These are phyloP conservation scores for Saccharomycopsis synnaedendra DNA, from an alignment of 805 yeast species.

Conservation along the genomic window DNA sequence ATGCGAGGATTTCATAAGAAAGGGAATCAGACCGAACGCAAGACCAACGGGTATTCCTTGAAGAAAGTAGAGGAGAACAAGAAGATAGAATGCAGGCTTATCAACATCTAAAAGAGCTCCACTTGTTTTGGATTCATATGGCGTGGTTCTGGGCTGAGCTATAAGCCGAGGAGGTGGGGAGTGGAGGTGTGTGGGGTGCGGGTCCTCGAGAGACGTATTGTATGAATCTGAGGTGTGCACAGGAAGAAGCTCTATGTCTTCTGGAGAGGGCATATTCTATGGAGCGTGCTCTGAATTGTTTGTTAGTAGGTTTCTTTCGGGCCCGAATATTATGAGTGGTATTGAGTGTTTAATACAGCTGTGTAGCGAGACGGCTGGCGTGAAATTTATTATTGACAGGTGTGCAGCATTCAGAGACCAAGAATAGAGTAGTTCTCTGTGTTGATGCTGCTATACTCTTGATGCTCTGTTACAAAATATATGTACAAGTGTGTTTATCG, in stretches of 20 bases:
- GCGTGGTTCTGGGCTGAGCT: not conserved
- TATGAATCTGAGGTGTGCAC: conserved; percentile 1
- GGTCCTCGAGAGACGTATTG: not conserved
- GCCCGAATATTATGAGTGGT: too few relatives aligned
- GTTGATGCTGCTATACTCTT: too few relatives aligned
- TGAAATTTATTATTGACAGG: too few relatives aligned
- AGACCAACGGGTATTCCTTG: conserved; percentile 98
- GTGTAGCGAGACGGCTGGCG: too few relatives aligned
- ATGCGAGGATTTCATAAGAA: conserved; percentile 63
- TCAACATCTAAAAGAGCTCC: conserved; percentile 28
- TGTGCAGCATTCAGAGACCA: too few relatives aligned
- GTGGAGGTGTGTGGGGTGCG: not conserved
- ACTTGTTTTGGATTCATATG: not conserved
- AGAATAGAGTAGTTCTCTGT: too few relatives aligned
- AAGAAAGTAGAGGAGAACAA: conserved; percentile 65
- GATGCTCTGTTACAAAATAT: too few relatives aligned
- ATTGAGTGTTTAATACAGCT: too few relatives aligned
- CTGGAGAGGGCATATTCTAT: not conserved
- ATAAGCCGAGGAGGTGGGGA: not conserved
- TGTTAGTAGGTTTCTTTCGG: too few relatives aligned
- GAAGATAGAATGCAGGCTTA: conserved; percentile 60
- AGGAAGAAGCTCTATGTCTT: conserved; percentile 11
- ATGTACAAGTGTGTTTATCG: too few relatives aligned
- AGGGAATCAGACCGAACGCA: conserved; percentile 92
- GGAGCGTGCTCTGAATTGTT: too few relatives aligned